Evolutionary conservation across 768 basidiomycete genomes (phyloP).

Genomic region (Xerocomellus amylosporus): DNA sequence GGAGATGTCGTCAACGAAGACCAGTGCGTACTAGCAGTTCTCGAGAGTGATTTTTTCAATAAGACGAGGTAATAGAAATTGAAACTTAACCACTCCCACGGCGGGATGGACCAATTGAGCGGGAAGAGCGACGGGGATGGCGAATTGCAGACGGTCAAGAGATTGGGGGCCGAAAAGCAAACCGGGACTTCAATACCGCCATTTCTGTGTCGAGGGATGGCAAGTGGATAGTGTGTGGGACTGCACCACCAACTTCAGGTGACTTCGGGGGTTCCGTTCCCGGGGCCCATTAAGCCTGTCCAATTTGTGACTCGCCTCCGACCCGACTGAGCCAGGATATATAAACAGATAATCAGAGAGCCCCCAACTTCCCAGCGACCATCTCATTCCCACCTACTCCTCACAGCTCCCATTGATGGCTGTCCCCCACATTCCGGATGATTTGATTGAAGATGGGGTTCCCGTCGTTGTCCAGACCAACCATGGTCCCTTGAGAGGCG

Average conservation of each 20-base stretch:
- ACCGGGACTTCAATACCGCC: no score
- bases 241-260: not conserved
- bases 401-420: not conserved
- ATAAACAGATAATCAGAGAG: not conserved
- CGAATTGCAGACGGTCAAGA: not conserved
- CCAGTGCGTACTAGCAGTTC: not conserved
- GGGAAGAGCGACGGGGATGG: no score
- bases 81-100: no score
- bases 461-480: conserved; percentile 42
- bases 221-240: not conserved
- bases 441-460: conserved; percentile 1
- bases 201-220: not conserved
- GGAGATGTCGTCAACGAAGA: not conserved
- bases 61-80: not conserved
- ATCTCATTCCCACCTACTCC: not conserved
- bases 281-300: no score
- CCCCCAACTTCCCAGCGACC: not conserved
- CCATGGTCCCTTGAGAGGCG: conserved; percentile 58
- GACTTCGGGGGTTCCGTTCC: no score
- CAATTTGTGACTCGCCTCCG: no score
- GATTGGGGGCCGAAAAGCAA: not conserved
- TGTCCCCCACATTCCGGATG: conserved; percentile 12
- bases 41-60: not conserved
- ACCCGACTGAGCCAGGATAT: not conserved
- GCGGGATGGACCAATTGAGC: no score